A percentile compares a stretch with the other conserved stretches of the same genome.
Evolutionary conservation across 1,284 basidiomycete species (phyloP).

Genomic region (Microbotryum intermedium): DNA sequence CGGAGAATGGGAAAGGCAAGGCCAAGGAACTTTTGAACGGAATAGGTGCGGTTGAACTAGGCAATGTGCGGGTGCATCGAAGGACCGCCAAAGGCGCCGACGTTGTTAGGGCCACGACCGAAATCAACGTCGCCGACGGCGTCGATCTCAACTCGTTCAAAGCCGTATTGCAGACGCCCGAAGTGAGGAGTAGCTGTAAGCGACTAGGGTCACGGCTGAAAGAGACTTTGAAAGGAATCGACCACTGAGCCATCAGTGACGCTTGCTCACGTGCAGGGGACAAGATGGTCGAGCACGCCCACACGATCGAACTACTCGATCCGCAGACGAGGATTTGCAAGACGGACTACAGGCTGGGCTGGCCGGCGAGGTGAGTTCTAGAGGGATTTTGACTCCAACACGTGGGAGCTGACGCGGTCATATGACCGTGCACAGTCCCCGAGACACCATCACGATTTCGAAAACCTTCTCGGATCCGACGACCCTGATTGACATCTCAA

Average conservation of each 20-base stretch:
- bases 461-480: conserved; percentile 61
- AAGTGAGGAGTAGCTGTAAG: conserved; percentile 64
- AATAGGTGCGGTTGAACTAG: conserved; percentile 36
- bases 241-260: not conserved
- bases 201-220: conserved; percentile 7
- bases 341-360: conserved; percentile 84
- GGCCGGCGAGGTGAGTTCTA: conserved; percentile 78
- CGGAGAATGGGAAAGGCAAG: conserved; percentile 7
- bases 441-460: conserved; percentile 87
- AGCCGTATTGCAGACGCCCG: conserved; percentile 71
- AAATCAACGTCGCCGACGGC: conserved; percentile 56
- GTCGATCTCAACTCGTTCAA: conserved; percentile 71
- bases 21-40: conserved; percentile 27
- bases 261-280: conserved; percentile 51
- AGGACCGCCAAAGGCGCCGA: conserved; percentile 50
- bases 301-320: conserved; percentile 77
- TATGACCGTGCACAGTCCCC: conserved; percentile 51
- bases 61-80: conserved; percentile 43
- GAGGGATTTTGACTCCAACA: conserved; percentile 28
- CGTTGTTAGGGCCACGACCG: conserved; percentile 72
- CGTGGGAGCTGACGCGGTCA: conserved; percentile 25
- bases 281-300: conserved; percentile 75
- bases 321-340: conserved; percentile 73
- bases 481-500: conserved; percentile 75
- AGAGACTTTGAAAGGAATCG: not conserved